Evolutionary conservation across 129 eudicot genomes (phyloP).

Genomic region (Flaveria sonorensis): DNA sequence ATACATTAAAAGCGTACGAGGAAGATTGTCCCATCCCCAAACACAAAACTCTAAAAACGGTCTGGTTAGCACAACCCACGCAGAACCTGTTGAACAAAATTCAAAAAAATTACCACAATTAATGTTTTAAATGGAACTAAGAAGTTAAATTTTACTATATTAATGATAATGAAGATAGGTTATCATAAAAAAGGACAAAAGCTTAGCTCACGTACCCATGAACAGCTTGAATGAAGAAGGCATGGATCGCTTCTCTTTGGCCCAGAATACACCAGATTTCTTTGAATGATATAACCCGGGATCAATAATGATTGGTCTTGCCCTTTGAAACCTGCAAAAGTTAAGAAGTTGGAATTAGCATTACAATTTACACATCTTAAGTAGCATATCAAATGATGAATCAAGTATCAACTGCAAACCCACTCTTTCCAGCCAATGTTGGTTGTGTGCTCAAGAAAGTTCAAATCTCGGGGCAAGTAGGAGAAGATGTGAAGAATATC

Average conservation of each 20-base stretch:
- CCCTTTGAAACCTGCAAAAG: conserved; percentile 71
- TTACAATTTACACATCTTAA: background rate
- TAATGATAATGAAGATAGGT: background rate
- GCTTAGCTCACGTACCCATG: conserved; percentile 49
- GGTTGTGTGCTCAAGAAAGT: conserved; percentile 94
- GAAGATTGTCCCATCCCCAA: conserved; percentile 99
- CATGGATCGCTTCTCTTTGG: conserved; percentile 94
- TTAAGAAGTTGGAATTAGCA: background rate
- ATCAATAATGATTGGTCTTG: conserved; percentile 84
- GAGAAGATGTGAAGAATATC: conserved; percentile 94
- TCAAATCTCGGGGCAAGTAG: conserved; percentile 87
- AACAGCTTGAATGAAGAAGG: conserved; percentile 93
- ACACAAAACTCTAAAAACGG: conserved; percentile 87
- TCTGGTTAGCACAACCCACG: conserved; percentile 86
- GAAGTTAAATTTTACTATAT: background rate
- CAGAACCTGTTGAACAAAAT: conserved; percentile 57
- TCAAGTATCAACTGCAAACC: conserved; percentile 38
- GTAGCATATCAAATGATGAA: conserved; percentile 12
- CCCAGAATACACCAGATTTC: conserved; percentile 95
- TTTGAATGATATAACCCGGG: conserved; percentile 89
- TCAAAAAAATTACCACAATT: background rate
- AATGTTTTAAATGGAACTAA: background rate
- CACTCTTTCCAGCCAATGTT: conserved; percentile 98
- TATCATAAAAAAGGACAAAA: background rate
- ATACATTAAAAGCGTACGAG: conserved; percentile 94